Conservation (phyloP, 176 grass and related monocot genomes). For the Rhynchospora tenuis region DNA sequence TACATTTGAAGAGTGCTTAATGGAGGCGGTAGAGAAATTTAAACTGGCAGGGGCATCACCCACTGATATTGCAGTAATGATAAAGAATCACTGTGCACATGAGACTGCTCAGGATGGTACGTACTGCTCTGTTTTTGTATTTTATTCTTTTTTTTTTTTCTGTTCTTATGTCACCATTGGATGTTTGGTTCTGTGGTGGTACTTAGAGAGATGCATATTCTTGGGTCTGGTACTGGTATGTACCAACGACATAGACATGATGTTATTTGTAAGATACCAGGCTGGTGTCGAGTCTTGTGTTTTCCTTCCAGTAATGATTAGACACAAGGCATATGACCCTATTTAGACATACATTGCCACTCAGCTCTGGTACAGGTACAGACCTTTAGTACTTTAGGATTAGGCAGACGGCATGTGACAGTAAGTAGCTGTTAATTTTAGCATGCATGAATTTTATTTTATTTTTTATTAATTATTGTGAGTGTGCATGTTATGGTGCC, state of each 20-base stretch:
- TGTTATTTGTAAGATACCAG: neutral
- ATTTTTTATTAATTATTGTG: neutral
- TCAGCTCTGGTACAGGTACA: neutral
- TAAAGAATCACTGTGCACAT: conserved; percentile 64
- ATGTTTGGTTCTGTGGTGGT: neutral
- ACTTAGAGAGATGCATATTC: neutral
- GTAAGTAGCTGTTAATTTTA: conserved; percentile 1
- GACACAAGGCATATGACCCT: no score
- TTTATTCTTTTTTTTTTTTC: neutral
- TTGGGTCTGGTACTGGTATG: neutral
- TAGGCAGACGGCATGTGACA: neutral
- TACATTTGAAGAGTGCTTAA: conserved; percentile 57
- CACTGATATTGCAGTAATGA: conserved; percentile 48
- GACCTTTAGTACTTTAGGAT: neutral
- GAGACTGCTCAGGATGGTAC: conserved; percentile 70
- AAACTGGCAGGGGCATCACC: conserved; percentile 50
- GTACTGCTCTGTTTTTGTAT: neutral
- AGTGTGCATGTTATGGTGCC: neutral
- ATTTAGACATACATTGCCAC: neutral
- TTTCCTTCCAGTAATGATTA: neutral
- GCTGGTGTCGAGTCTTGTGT: no score
- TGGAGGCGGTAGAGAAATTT: conserved; percentile 62
- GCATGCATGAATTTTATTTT: neutral
- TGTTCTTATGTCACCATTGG: neutral
- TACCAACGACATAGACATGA: neutral